These are phyloP conservation scores for Pseudogymnoascus sp. DNA, from an alignment of 2,329 filamentous ascomycete species.

Conservation along the genomic window DNA sequence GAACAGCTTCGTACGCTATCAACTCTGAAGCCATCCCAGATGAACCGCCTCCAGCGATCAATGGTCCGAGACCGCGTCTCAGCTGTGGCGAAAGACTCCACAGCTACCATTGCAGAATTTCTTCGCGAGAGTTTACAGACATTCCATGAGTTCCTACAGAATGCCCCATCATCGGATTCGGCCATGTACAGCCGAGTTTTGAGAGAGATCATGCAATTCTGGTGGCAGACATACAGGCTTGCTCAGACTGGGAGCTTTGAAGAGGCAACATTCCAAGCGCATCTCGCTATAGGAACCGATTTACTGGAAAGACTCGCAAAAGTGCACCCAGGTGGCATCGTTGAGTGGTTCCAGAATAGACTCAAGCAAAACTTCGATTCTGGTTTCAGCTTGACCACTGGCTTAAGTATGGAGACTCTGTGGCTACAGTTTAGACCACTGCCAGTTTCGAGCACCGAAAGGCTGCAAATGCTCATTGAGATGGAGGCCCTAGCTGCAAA, in stretches of 20 bases:
- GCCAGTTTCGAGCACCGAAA: conserved; percentile 39
- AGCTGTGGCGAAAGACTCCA: conserved; percentile 52
- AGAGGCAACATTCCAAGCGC: conserved; percentile 56
- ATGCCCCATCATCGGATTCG: conserved; percentile 20
- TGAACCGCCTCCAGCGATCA: conserved; percentile 55
- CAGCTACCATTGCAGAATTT: conserved; percentile 45
- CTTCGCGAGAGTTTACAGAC: conserved; percentile 36
- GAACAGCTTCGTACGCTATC: conserved; percentile 34
- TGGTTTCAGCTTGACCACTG: conserved; percentile 65
- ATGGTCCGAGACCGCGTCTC: conserved; percentile 45
- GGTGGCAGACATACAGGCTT: conserved; percentile 45
- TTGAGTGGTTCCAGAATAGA: conserved; percentile 26
- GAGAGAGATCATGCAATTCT: conserved; percentile 41
- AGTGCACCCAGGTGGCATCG: conserved; percentile 9
- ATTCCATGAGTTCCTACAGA: conserved; percentile 37
- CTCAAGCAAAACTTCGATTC: conserved; percentile 53
- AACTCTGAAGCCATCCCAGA: conserved; percentile 39
- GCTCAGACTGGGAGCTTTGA: conserved; percentile 43
- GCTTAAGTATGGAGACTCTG: conserved; percentile 69
- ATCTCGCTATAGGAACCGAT: conserved; percentile 38
- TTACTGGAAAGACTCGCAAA: conserved; percentile 12
- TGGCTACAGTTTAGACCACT: conserved; percentile 66
- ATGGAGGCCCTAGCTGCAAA: conserved; percentile 49
- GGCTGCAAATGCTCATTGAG: conserved; percentile 39
- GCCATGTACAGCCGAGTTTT: conserved; percentile 29